Percentiles rank a stretch among this genome's conserved stretches.
Evolutionary conservation across 352 stramenopile species (phyloP).

Genomic region (Pythium brassicae): DNA sequence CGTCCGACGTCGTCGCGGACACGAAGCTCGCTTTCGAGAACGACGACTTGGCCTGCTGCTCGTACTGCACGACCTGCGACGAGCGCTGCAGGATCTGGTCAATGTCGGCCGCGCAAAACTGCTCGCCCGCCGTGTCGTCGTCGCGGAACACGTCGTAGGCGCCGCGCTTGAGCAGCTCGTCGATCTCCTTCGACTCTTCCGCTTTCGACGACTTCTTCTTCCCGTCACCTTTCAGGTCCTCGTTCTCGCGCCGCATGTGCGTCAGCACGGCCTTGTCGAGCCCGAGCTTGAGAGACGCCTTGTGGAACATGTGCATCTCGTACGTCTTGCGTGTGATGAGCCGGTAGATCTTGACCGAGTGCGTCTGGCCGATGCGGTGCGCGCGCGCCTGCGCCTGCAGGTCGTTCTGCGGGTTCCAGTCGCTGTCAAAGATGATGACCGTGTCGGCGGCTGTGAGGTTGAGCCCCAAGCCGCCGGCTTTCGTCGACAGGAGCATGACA

Average conservation of each 20-base stretch:
- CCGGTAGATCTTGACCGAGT: slow-evolving; percentile 89
- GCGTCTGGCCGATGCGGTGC: slow-evolving; percentile 90
- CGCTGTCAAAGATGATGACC: slow-evolving; percentile 97
- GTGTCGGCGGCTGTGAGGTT: slow-evolving; percentile 93
- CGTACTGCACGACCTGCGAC: slow-evolving; percentile 83
- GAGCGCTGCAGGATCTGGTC: slow-evolving; percentile 95
- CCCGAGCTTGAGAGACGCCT: slow-evolving; percentile 89
- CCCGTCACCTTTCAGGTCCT: slow-evolving; percentile 51
- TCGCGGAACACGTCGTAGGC: slow-evolving; percentile 92
- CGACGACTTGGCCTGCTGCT: slow-evolving; percentile 75
- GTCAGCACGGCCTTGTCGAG: slow-evolving; percentile 92
- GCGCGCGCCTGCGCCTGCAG: slow-evolving; percentile 91
- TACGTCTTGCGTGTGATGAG: slow-evolving; percentile 91
- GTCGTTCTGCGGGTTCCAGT: slow-evolving; percentile 98
- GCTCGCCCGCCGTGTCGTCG: slow-evolving; percentile 87
- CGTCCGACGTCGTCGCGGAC: slow-evolving; percentile 81
- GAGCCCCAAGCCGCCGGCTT: slow-evolving; percentile 93
- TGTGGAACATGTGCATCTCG: slow-evolving; percentile 95
- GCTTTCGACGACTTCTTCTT: slow-evolving; percentile 72
- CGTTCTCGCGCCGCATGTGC: slow-evolving; percentile 87
- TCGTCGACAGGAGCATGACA: slow-evolving; percentile 98
- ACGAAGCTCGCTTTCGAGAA: slow-evolving; percentile 94
- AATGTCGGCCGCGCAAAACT: slow-evolving; percentile 97
- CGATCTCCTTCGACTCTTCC: slow-evolving; percentile 88
- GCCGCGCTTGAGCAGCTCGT: slow-evolving; percentile 88